Conservation (phyloP, 768 basidiomycete genomes). For the Favolaschia claudopus region DNA sequence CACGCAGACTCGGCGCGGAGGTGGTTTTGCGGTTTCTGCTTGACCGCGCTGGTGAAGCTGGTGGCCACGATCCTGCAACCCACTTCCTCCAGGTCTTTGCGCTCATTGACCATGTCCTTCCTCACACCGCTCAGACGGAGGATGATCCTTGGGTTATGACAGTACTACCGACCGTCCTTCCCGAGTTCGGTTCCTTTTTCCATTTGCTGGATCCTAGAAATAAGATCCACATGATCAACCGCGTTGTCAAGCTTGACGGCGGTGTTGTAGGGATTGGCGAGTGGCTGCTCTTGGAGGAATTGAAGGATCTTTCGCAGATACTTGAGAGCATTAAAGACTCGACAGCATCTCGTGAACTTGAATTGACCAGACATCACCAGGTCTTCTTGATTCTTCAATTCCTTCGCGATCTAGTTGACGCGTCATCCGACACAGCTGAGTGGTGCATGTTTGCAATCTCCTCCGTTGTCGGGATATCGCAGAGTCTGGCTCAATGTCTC, state of each 20-base stretch:
- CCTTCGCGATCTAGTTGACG: constrained; percentile 51
- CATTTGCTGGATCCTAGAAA: constrained; percentile 62
- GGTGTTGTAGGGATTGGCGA: constrained; percentile 66
- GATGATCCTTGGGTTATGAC: constrained; percentile 56
- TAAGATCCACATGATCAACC: constrained; percentile 59
- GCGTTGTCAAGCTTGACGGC: constrained; percentile 64
- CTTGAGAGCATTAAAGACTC: constrained; percentile 45
- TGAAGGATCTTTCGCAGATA: constrained; percentile 55
- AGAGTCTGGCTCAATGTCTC: constrained; percentile 50
- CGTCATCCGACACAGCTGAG: constrained; percentile 44
- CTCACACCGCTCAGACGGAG: constrained; percentile 41
- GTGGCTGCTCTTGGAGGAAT: constrained; percentile 73
- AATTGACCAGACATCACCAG: constrained; percentile 53
- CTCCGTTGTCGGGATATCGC: constrained; percentile 51
- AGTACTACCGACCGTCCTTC: constrained; percentile 65
- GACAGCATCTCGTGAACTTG: constrained; percentile 40
- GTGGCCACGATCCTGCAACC: constrained; percentile 61
- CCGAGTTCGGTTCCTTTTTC: constrained; percentile 64
- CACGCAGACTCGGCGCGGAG: constrained; percentile 50
- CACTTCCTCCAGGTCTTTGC: constrained; percentile 63
- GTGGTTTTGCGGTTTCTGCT: constrained; percentile 65
- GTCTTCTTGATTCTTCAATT: constrained; percentile 58
- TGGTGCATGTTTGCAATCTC: constrained; percentile 56
- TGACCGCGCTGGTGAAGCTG: constrained; percentile 48
- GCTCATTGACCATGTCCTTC: constrained; percentile 66